Evolutionary conservation across 345 rosid species (phyloP), one percentile per base, ranked within the genome.

Genomic region (Boechera divaricarpa): DNA sequence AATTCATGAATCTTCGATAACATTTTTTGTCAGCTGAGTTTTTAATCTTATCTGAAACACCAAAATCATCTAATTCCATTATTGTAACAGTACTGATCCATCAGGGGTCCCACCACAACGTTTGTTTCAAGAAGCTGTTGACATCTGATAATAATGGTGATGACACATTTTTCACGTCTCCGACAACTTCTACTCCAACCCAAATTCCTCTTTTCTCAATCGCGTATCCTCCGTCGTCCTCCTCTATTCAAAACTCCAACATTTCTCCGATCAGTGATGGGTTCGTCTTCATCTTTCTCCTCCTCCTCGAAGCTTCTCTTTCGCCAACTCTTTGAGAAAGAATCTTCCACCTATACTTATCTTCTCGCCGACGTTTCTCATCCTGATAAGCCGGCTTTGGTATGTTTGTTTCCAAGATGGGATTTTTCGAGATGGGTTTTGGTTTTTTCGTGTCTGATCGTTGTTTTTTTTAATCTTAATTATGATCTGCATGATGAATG

Each of bases 321-420:
- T 67, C 97, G 98, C 48, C 99, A 95, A 79, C 82, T 91, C 64
- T 95, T 92, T 48, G 98, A 95, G 91, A 86, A 88, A 83, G 98
- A 92, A 2, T 92, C 99, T 3, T 92, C 85, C 1, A 95, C 99
- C 15, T 95, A 57, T 71, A 92, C 99, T 42, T 95, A 92, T 61
- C 91, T 94, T 28, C 96, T 94, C n/a, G 98, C 98, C 11, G 98
- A 94, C 63, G 72, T 83, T 18, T 76, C 92, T 12, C 94, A 92
- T 75, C 91, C 92, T 0, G 92, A 89, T 47, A 95, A 87, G 68
- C 99, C 98, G 3, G 99, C 99, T 31, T 81, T 94, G 21, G 98
- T 94, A 26, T 68, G 84, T 4, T 53, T 56, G 4, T 6, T n/a
- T 31, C 31, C 21, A 32, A 70, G 32, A 44, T 45, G 2, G 13